phyloP scores from a whole-genome alignment of 495 filamentous ascomycete species.

The Penicillium waksmanii region DNA sequence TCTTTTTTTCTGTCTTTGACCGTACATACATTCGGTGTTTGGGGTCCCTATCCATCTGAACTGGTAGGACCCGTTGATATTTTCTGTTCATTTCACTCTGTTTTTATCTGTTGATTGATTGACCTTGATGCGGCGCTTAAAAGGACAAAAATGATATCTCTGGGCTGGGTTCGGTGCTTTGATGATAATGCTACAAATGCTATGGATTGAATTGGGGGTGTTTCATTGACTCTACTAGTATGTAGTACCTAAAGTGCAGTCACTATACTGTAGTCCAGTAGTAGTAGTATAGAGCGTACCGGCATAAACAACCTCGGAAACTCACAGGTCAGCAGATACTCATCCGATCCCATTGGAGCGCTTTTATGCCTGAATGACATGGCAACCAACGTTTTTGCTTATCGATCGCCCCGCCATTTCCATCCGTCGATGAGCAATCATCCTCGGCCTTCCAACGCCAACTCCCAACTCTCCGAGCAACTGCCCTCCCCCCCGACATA shows the following conservation, averaged over 20 bases:
- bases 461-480: not conserved
- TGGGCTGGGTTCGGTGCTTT: slow-evolving; percentile 27
- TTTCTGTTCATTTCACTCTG: not conserved
- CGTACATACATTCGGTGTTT: slow-evolving; percentile 28
- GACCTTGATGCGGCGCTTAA: slow-evolving; percentile 24
- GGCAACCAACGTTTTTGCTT: not conserved
- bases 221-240: no score
- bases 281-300: no score
- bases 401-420: not conserved
- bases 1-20: slow-evolving; percentile 13
- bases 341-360: not conserved
- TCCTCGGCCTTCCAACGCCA: not conserved
- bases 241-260: no score
- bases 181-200: slow-evolving; percentile 6
- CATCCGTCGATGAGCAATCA: not conserved
- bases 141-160: slow-evolving; percentile 32
- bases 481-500: not conserved
- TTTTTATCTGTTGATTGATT: no score
- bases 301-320: not conserved
- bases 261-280: no score
- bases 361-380: not conserved
- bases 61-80: slow-evolving; percentile 8
- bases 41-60: not conserved
- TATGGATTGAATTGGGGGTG: not conserved
- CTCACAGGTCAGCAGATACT: not conserved